These are phyloP conservation scores for Mortierella alpina DNA, from an alignment of 192 early-diverging fungal genomes.

Conservation along the genomic window DNA sequence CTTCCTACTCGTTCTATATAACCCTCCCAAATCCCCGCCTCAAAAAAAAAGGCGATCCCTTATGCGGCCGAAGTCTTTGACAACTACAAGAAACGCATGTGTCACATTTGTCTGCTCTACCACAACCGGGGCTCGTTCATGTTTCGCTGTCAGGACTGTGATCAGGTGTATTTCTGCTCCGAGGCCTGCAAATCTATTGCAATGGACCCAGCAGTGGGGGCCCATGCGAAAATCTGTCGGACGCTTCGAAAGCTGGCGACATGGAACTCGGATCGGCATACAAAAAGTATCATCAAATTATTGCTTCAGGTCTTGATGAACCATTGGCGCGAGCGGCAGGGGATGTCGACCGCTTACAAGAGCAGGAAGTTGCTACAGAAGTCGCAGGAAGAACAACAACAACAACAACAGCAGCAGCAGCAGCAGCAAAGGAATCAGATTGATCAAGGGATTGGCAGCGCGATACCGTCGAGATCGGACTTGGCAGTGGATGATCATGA, in stretches of 20 bases:
- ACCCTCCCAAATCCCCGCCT: neutral
- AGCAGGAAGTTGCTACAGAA: neutral
- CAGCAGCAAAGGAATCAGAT: neutral
- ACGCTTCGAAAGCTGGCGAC: constrained; percentile 68
- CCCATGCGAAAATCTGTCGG: constrained; percentile 59
- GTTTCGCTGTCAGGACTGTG: constrained; percentile 66
- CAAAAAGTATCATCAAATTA: constrained; percentile 73
- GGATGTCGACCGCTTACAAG: constrained; percentile 25
- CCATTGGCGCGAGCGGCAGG: constrained; percentile 57
- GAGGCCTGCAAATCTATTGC: constrained; percentile 55
- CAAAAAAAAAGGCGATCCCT: constrained; percentile 23
- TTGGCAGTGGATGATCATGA: too few relatives aligned
- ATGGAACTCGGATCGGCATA: constrained; percentile 67
- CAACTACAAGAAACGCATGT: constrained; percentile 69
- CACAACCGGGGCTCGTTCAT: constrained; percentile 61
- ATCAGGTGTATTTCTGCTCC: constrained; percentile 72
- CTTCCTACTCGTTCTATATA: neutral
- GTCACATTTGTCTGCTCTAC: constrained; percentile 68
- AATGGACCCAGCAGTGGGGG: constrained; percentile 40
- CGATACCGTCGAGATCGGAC: too few relatives aligned
- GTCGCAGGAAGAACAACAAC: constrained; percentile 3
- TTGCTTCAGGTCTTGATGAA: constrained; percentile 56
- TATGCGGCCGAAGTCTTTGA: constrained; percentile 67
- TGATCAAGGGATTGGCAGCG: neutral
- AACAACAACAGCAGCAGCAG: neutral